Evolutionary conservation across 2,329 filamentous ascomycete species (phyloP), one percentile per base, ranked within the genome.

Genomic region (Neonectria faginata): DNA sequence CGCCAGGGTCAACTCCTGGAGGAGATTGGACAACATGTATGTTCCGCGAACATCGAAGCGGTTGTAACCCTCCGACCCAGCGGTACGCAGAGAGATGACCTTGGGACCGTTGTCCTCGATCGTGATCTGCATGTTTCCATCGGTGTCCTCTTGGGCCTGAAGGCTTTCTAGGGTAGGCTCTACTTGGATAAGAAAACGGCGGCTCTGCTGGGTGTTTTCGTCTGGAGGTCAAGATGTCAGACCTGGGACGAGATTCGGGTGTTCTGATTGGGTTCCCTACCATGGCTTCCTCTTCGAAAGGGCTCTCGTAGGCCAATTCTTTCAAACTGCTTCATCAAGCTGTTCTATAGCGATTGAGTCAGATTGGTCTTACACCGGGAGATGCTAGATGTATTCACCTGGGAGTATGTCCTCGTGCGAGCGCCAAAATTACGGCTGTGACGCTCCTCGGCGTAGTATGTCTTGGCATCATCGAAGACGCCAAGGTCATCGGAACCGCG

Each of bases 31-130:
- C 64, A 99, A 87, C 91, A 97, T 97, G 80, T 99, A 99, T 33
- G 93, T 98, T 74, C 96, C 96, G 69, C 95, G 92, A 67, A 99
- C 88, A 76, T 98, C 94, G 79, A 95, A 94, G 68, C 90, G 89
- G 75, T 94, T 95, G 82, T 92, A 89, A 45, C 94, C 95, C 71
- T 92, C 93, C 39, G 94, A 97, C 22, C 88, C 91, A 29, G 92
- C 91, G 3, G 95, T 97, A 68, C 93, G 92, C 41, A 98, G 83
- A 41, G 92, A 91, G 59, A 97, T 86, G 50, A 93, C 91, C 86
- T 98, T 99, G 54, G 96, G 95, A 0, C 96, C 96, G 68, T 88
- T 87, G 80, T 99, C 96, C 76, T 98, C 96, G 73, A 98, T 97
- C 31, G 96, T 99, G 78, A 99, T 99, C 79, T 98, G 94, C 85